Conservation (phyloP, 2,329 filamentous ascomycete species). For the Fusarium agapanthi region DNA sequence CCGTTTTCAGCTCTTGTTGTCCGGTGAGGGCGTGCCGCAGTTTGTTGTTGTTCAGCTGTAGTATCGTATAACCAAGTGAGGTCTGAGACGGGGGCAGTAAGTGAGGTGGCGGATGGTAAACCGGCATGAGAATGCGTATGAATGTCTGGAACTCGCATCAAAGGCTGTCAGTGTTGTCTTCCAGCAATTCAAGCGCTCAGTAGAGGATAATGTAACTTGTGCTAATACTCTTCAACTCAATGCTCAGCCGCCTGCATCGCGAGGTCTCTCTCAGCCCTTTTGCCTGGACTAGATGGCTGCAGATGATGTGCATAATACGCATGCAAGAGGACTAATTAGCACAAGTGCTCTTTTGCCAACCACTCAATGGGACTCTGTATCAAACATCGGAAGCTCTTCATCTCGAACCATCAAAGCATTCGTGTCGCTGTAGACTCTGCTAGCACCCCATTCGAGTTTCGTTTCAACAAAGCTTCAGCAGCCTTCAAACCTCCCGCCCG, state of each 20-base stretch:
- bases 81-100: neutral
- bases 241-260: neutral
- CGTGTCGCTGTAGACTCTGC: neutral
- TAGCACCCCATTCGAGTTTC: neutral
- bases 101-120: conserved; percentile 1
- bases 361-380: neutral
- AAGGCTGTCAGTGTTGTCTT: neutral
- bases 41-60: neutral
- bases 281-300: conserved; percentile 5
- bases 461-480: neutral
- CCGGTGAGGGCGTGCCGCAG: conserved; percentile 3
- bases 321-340: neutral
- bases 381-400: neutral
- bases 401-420: neutral
- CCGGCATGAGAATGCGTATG: neutral
- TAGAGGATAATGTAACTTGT: neutral
- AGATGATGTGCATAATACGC: conserved; percentile 23
- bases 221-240: neutral
- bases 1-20: neutral
- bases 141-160: neutral
- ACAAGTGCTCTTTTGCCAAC: neutral
- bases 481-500: neutral
- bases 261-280: neutral
- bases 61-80: neutral
- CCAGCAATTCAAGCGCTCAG: neutral